Evolutionary conservation across 768 basidiomycete genomes (phyloP).

Genomic region (Postia placenta): DNA sequence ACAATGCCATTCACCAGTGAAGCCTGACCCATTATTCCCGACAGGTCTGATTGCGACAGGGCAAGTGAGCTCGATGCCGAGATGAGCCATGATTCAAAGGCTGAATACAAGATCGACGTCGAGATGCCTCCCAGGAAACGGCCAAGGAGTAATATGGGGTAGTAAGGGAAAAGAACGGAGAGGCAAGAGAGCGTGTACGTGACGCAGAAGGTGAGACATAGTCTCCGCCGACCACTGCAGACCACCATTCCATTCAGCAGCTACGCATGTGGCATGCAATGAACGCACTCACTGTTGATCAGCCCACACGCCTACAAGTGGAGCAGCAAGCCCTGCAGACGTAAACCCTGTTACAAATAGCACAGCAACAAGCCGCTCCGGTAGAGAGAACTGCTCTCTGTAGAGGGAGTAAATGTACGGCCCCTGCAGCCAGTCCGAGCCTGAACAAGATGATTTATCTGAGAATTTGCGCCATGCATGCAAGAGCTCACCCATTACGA

Average conservation of each 20-base stretch:
- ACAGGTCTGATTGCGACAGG: slow-evolving; percentile 53
- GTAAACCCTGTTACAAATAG: slow-evolving; percentile 77
- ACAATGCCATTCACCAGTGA: slow-evolving; percentile 70
- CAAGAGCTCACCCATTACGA: slow-evolving; percentile 59
- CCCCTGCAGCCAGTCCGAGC: slow-evolving; percentile 76
- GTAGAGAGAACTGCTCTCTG: slow-evolving; percentile 56
- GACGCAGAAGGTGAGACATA: slow-evolving; percentile 69
- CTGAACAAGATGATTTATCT: slow-evolving; percentile 26
- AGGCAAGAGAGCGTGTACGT: slow-evolving; percentile 56
- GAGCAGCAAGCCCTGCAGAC: slow-evolving; percentile 63
- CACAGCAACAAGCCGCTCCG: slow-evolving; percentile 59
- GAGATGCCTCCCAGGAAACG: slow-evolving; percentile 66
- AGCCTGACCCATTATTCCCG: slow-evolving; percentile 66
- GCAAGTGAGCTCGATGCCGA: slow-evolving; percentile 48
- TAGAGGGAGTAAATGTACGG: slow-evolving; percentile 77
- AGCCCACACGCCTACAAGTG: slow-evolving; percentile 71
- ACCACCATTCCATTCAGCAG: not conserved
- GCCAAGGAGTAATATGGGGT: slow-evolving; percentile 57
- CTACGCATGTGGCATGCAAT: not conserved
- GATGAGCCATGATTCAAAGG: slow-evolving; percentile 75
- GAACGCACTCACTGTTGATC: slow-evolving; percentile 55
- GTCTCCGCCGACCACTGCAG: slow-evolving; percentile 54
- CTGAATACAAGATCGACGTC: slow-evolving; percentile 70
- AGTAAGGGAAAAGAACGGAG: slow-evolving; percentile 48
- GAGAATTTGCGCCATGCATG: not conserved